Base-by-base conservation (phyloP, 805 yeast species). In the Ogataea degrootiae region DNA sequence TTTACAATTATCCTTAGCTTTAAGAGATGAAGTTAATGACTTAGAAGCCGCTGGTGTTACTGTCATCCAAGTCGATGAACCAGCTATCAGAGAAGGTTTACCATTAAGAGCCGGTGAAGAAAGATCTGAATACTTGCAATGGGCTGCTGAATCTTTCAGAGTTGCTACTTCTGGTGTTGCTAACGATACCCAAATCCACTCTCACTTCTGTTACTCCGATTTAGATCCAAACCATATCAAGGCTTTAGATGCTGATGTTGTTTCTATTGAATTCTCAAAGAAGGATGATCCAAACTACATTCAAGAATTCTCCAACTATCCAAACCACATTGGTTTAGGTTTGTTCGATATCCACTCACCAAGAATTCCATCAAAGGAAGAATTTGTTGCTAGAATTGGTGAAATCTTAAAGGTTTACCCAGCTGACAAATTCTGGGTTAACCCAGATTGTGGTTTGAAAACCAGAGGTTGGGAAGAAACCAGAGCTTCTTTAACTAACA, bases 361-460 rank as follows among this genome's bases (percentile, higher is more conserved):
- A 79, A 90, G 99, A 83, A 88, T 94, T 66, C 99, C 99, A 67
- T 91, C 99, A 51, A 87, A 85, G 77, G 90, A 87, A 72, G 99
- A 94, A 79, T 92, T 94, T 75, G 84, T 89, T 72, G 75, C 84
- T 70, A 90, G 97, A 79, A 88, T 94, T 68, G 83, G 82, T 69
- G 94, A 89, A 72, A 91, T 94, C 78, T 79, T 94, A 75, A 89
- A 90, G 80, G 94, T 87, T 53, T 92, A 92, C 82, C 97, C 97
- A 72, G 95, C 94, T 70, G 88, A 87, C 74, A 92, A 91, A 76
- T 87, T 94, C 83, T 94, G 99, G 99, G 96, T 94, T 71, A 94
- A 94, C 95, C 99, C 99, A 69, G 99, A 94, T 80, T 94, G 99
- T 84, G 99, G 99, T 83, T 84, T 94, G 75, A 94, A 94, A 87